Evolutionary conservation across 441 rosid species (phyloP).

Genomic region (Arabidopsis lyrata): DNA sequence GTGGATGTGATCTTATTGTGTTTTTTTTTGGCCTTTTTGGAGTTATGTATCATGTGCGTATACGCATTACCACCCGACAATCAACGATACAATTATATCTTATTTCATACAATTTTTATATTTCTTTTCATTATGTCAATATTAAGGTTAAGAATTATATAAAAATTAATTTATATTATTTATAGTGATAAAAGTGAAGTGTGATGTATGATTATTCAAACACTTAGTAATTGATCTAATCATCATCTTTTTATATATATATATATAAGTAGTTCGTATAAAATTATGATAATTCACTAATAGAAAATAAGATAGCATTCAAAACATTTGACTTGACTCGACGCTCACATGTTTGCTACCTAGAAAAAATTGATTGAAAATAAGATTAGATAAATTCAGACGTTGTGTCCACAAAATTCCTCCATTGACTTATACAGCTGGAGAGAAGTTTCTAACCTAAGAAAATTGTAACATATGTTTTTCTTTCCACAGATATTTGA

Average conservation of each 20-base stretch:
- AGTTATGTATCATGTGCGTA: slow-evolving; percentile 27
- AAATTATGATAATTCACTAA: neutral
- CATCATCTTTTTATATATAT: too few species aligned
- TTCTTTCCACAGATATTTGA: neutral
- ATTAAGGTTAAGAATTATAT: neutral
- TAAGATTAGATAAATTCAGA: slow-evolving; percentile 8
- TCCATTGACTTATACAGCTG: slow-evolving; percentile 20
- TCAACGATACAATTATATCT: neutral
- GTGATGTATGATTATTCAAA: too few species aligned
- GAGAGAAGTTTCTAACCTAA: neutral
- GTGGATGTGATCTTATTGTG: slow-evolving; percentile 39
- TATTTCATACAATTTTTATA: neutral
- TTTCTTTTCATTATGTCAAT: neutral
- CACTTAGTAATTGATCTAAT: too few species aligned
- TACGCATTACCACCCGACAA: slow-evolving; percentile 32
- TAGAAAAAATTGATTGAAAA: neutral
- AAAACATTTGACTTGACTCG: slow-evolving; percentile 25
- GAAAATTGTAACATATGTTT: neutral
- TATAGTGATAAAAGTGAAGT: too few species aligned
- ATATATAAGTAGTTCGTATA: too few species aligned
- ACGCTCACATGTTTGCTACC: slow-evolving; percentile 13
- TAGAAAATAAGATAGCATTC: neutral
- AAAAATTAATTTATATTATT: too few species aligned
- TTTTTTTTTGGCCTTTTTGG: slow-evolving; percentile 24
- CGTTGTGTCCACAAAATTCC: neutral